These are phyloP conservation scores for Nicotiana rustica DNA, from an alignment of 305 asterid genomes.

Conservation along the genomic window DNA sequence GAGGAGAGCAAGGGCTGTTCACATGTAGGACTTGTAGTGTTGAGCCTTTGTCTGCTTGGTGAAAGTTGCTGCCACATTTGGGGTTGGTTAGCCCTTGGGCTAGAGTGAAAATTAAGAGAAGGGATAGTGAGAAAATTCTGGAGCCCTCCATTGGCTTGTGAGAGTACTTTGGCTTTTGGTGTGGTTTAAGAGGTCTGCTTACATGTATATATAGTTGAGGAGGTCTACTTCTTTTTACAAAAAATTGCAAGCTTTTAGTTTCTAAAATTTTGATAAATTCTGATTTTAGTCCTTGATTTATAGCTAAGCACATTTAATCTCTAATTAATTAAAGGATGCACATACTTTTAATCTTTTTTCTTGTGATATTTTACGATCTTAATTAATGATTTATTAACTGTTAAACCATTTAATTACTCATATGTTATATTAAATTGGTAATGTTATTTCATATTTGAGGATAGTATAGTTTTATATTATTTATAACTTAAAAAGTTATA, in stretches of 20 bases:
- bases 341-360: neutral
- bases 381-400: neutral
- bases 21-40: slow-evolving; percentile 68
- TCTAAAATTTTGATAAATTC: neutral
- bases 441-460: neutral
- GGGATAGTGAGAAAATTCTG: slow-evolving; percentile 31
- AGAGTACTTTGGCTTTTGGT: neutral
- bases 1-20: slow-evolving; percentile 78
- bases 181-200: slow-evolving; percentile 19
- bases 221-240: too few species aligned
- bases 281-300: neutral
- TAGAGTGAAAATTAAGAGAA: slow-evolving; percentile 29
- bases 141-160: slow-evolving; percentile 36
- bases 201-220: slow-evolving; percentile 23
- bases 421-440: neutral
- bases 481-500: too few species aligned
- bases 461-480: too few species aligned
- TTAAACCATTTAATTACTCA: neutral
- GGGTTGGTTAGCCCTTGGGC: slow-evolving; percentile 45
- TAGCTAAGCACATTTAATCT: neutral
- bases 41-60: slow-evolving; percentile 42
- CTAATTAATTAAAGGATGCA: neutral
- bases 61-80: slow-evolving; percentile 39
- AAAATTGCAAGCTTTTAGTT: neutral
- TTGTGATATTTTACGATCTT: neutral